These are phyloP conservation scores for Sporothrix curviconia DNA, from an alignment of 2,329 filamentous ascomycete species.

Conservation along the genomic window DNA sequence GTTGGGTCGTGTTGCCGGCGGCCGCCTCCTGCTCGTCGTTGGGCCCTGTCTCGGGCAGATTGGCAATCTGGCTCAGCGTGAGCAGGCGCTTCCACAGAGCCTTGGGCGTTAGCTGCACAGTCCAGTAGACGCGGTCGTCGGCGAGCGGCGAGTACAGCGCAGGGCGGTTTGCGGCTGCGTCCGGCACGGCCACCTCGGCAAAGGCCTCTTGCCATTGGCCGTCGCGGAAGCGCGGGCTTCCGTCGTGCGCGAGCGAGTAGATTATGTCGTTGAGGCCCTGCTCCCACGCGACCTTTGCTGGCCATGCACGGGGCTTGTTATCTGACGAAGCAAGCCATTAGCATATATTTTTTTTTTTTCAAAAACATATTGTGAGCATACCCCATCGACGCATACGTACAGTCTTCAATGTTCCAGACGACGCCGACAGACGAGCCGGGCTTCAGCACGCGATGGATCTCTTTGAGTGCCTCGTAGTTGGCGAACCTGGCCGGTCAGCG, in stretches of 20 bases:
- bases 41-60: slow-evolving; percentile 41
- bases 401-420: slow-evolving; percentile 71
- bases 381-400: too few species aligned
- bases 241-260: slow-evolving; percentile 46
- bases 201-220: slow-evolving; percentile 59
- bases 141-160: slow-evolving; percentile 55
- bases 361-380: too few species aligned
- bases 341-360: too few species aligned
- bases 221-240: slow-evolving; percentile 59
- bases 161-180: slow-evolving; percentile 20
- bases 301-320: slow-evolving; percentile 55
- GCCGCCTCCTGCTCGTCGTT: neutral
- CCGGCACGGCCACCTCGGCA: slow-evolving; percentile 35
- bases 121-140: slow-evolving; percentile 50
- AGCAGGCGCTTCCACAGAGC: slow-evolving; percentile 57
- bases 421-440: slow-evolving; percentile 55
- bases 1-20: neutral
- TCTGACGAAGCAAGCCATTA: slow-evolving; percentile 37
- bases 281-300: slow-evolving; percentile 54
- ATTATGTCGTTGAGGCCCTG: slow-evolving; percentile 54
- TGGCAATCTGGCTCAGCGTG: slow-evolving; percentile 62
- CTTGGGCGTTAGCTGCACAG: slow-evolving; percentile 51
- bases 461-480: slow-evolving; percentile 51
- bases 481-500: slow-evolving; percentile 51
- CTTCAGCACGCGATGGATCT: slow-evolving; percentile 60